Evolutionary conservation across 108 stramenopile genomes (phyloP), one percentile per base, ranked within the genome.

Genomic region (Seminavis robusta): DNA sequence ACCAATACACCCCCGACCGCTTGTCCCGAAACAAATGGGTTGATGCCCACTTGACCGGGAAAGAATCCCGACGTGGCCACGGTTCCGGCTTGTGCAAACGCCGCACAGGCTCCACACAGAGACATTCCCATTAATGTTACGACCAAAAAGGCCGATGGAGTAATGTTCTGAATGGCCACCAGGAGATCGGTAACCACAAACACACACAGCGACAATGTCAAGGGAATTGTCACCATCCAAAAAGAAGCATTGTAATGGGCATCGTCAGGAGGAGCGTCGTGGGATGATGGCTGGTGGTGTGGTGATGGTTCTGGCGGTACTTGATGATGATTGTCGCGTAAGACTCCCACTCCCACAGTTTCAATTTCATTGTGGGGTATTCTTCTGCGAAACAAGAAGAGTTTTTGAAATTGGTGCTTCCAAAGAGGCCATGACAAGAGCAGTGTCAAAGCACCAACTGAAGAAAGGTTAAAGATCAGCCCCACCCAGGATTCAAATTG

Each of bases 1-100:
- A 73, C 63, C 17, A 41, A 47, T 3, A 73, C 34, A 8, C 71
- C 71, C 15, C 65, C 71, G 27, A 77, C 16, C 3, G 76, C 61
- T 56, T 82, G 80, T 21, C 80, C 80, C 13, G 71, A 59, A 26
- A 82, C 63, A 50, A 68, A 76, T 29, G 80, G 70, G 9, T 40
- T 48, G 0, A 76, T 61, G 2, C 67, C 76, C 10, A 76, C 27
- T 30, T 57, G 34, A 0, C 68, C 30, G 0, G 43, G 38, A 32
- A 43, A 57, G 5, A 59, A 39, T 9, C 39, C 26, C 1, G 24
- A 9, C 3, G 71, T 63, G 21, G 73, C 52, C 3, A 77, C 47
- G 31, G 77, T 63, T 11, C 80, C 80, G 6, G 80, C 76, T 21
- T 63, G 50, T 0, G 74, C 76, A 59, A 82, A 44, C 13, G 73